Percentiles rank a stretch among this genome's conserved stretches.
phyloP scores from a whole-genome alignment of 192 early-diverging fungal genomes.

The Oehlia diaphana region DNA sequence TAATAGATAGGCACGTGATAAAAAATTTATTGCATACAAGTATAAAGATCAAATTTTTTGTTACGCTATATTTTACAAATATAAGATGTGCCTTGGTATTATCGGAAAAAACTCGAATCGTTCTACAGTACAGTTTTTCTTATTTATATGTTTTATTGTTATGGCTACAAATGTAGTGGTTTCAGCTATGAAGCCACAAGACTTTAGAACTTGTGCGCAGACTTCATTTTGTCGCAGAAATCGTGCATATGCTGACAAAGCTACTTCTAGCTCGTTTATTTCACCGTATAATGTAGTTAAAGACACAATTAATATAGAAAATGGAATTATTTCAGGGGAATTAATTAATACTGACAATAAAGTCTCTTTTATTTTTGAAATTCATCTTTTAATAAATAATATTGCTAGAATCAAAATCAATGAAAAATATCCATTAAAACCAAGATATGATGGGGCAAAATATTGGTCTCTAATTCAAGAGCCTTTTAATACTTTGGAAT shows the following conservation, averaged over 20 bases:
- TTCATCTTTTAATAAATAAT: conserved; percentile 59
- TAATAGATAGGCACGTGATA: too few relatives aligned
- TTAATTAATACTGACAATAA: conserved; percentile 53
- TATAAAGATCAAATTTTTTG: too few relatives aligned
- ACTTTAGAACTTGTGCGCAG: conserved; percentile 91
- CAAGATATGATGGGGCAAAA: conserved; percentile 69
- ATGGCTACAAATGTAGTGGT: conserved; percentile 17
- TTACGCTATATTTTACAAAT: too few relatives aligned
- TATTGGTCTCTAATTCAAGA: conserved; percentile 56
- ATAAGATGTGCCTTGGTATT: background rate
- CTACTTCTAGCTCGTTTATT: conserved; percentile 26
- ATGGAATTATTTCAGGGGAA: conserved; percentile 54
- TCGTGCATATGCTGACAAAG: conserved; percentile 74
- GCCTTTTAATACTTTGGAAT: conserved; percentile 26
- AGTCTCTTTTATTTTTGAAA: conserved; percentile 43
- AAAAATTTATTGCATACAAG: too few relatives aligned
- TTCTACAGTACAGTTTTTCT: background rate
- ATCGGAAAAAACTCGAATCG: background rate
- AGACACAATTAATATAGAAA: conserved; percentile 56
- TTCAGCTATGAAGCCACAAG: conserved; percentile 69
- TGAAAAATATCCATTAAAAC: conserved; percentile 63
- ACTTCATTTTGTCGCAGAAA: conserved; percentile 89
- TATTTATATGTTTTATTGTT: background rate
- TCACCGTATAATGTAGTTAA: conserved; percentile 68
- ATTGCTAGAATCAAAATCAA: conserved; percentile 61